Evolutionary conservation across 1,284 basidiomycete genomes (phyloP), one percentile per base, ranked within the genome.

Genomic region (Ganoderma leucocontextum): DNA sequence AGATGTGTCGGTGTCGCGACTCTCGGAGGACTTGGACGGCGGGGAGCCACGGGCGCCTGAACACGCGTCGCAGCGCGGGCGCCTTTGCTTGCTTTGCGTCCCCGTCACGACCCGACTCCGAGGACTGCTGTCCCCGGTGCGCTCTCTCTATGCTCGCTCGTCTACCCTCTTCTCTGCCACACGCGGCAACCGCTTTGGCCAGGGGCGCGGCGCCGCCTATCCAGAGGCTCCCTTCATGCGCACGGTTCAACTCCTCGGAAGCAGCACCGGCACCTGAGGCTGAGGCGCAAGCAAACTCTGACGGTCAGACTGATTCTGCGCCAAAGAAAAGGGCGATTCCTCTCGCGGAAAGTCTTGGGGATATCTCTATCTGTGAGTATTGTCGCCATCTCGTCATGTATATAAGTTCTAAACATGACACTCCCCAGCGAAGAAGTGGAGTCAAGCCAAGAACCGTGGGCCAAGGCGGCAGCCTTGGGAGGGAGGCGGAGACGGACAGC

Each of bases 341-440:
- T 4, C 74, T 78, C 64, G 77, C 77, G n/a, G 75, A 69, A 57
- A 74, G 66, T 64, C 79, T 80, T 72, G 80, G 78, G 15, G 76
- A 78, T 60, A 78, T 84, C 64, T 47, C 63, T 41, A 83, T 84
- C 68, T 76, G 83, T 83, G 59, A 19, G 74, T 68, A 1, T 0
- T 39, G 12, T 39, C 35, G 19, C 10, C n/a, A 10, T 39, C 5
- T 1, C 4, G 17, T 35, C 25, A 19, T 35, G 17, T 15, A 9
- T 6, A 5, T 15, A 2, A 4, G 52, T 53, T 33, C 25, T 33
- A 4, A 33, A 2, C 12, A 12, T 13, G 25, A 25, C 17, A 57
- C 15, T 15, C 19, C n/a, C 19, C 33, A 57, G 55, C 35, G 33
- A 57, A 36, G 55, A 57, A 57, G n/a, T 19, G 35, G 17, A n/a